Base-by-base conservation (phyloP, 306 rosid genomes). In the Vigna radiata region DNA sequence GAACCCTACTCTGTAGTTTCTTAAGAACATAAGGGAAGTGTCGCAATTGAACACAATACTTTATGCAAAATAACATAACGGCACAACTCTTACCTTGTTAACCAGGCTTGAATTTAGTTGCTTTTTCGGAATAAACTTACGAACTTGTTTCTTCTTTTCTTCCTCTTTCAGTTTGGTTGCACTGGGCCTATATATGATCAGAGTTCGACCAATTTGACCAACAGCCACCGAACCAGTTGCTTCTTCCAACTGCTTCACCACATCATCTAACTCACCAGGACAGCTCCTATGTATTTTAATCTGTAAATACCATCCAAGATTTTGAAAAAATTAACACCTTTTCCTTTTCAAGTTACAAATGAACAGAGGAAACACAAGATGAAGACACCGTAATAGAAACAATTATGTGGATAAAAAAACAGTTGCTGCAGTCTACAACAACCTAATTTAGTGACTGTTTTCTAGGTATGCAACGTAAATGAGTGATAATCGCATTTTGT, bases 231-330 rank as follows among this genome's bases (percentile, higher is more conserved):
- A 92, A 67, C 93, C 88, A 18, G 96, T 90, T 77, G 82, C 69
- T 77, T 86, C 86, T 85, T 88, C 93, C 79, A 90, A 68, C 75
- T 84, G 91, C 88, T 79, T 87, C 63, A 90, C 90, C 53, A 70
- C 90, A 74, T 92, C 96, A 6, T 88, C 96, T 56, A 92, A 83
- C 87, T 92, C 98, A 58, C 89, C 93, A 0, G 97, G 96, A 77
- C 98, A 94, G 68, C 90, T 90, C 72, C 91, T 74, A 65, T 90
- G 95, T 78, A 94, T 79, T 83, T 94, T 94, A 75, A 92, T 88
- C 98, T 94, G 91, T 75, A 75, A 49, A 75, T 66, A 25, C 12
- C 75, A 85, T 56, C 72, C 52, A 39, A 12, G 21, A 17, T 19
- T 65, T 49, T 64, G 44, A 71, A 41, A 75, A 66, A 37, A 6